Base-by-base conservation (phyloP, 345 rosid genomes). In the Crucihimalaya himalaica region DNA sequence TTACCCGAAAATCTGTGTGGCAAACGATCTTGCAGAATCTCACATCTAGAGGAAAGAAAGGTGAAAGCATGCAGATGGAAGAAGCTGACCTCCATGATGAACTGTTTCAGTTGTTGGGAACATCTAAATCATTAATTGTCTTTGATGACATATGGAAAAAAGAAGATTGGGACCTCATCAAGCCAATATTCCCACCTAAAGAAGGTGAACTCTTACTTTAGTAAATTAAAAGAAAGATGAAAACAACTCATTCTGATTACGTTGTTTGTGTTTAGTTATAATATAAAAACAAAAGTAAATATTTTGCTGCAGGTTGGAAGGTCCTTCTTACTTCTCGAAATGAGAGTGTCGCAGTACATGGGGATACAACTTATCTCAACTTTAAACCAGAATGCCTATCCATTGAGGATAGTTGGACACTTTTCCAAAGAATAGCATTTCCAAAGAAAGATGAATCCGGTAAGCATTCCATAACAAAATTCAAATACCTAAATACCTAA, bases 311-410 rank as follows among this genome's bases (percentile, higher is more conserved):
- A 52, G 57, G 4, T 25, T 52, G 57, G 57, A 52, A 23, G 3
- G 9, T 52, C 34, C 12, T 85, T 61, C 45, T 81, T 10, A 85
- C 85, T 0, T 75, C 86, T 27, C 78, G 83, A 15, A 68, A 78
- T 11, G 70, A 8, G 34, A 51, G 72, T 11, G 21, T 83, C 0
- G 84, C 66, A 0, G 3, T 20, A 2, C 4, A 16, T 40, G 54
- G 73, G 0, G 55, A 70, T 73, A 66, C 64, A 1, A 48, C 25
- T 1, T 27, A 69, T 23, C 8, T 46, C 35, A n/a, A 43, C 27
- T 51, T 78, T 11, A 60, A 59, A 13, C 73, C 68, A 28, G 2
- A n/a, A 2, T 56, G 23, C 6, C 53, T 81, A 29, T 48, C 65
- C 0, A 40, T 16, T 0, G 0, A 55, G 12, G 68, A 83, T 10